Percentiles rank a stretch among this genome's conserved stretches.
phyloP scores from a whole-genome alignment of 2,329 filamentous ascomycete genomes.

The Dothistroma septosporum region DNA sequence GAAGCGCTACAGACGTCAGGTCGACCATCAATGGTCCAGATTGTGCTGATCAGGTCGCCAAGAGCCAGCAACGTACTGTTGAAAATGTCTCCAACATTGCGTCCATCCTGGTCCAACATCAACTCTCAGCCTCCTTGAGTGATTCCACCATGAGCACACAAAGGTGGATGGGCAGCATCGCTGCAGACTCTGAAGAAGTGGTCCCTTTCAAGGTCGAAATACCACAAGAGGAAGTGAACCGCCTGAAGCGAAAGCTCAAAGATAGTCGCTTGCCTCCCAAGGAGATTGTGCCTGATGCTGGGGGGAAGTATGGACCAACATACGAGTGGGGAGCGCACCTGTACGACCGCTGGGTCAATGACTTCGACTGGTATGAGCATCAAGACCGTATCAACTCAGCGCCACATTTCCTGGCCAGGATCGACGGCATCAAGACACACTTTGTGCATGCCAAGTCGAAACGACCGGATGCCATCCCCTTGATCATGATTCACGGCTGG shows the following conservation, averaged over 20 bases:
- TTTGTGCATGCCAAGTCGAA: conserved; percentile 37
- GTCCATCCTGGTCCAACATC: background rate
- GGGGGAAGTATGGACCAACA: conserved; percentile 35
- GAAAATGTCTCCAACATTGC: background rate
- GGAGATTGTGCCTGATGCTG: conserved; percentile 38
- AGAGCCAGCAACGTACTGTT: background rate
- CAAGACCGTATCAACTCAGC: conserved; percentile 33
- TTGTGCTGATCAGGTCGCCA: too few relatives aligned
- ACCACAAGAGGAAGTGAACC: conserved; percentile 36
- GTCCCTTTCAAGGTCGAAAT: conserved; percentile 36
- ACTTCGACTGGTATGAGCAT: conserved; percentile 35
- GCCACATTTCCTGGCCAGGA: conserved; percentile 35
- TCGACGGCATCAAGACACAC: conserved; percentile 36
- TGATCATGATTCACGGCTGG: conserved; percentile 45
- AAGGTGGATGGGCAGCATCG: background rate
- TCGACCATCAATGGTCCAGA: background rate
- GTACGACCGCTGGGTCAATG: conserved; percentile 35
- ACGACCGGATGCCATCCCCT: conserved; percentile 38
- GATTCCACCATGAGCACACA: background rate
- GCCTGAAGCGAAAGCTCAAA: conserved; percentile 36
- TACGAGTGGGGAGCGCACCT: conserved; percentile 36
- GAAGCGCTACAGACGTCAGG: background rate
- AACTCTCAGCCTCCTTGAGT: background rate
- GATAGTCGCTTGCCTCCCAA: conserved; percentile 36
- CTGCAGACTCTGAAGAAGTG: conserved; percentile 17